Evolutionary conservation across 345 rosid genomes (phyloP), one percentile per base, ranked within the genome.

Genomic region (Lumnitzera racemosa): DNA sequence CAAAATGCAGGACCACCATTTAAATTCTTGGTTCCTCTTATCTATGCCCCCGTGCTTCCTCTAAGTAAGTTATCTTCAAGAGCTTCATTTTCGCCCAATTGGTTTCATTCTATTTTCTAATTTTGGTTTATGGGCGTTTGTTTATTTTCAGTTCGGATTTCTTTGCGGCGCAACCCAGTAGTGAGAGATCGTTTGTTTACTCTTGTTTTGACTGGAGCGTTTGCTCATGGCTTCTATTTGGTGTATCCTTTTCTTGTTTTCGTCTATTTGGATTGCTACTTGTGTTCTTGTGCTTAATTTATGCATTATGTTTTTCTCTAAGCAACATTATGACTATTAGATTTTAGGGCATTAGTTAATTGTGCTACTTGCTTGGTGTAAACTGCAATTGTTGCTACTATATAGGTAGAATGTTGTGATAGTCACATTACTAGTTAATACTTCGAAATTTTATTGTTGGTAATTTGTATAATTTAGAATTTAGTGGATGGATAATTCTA

Each of bases 1-100:
- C 79, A 64, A 59, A 79, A 67, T 14, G 58, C 20, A 55, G 77
- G 83, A 64, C 65, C 95, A 3, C 89, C 84, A 2, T 74, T 81
- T 76, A 94, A 88, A 78, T 94, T 83, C 81, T 62, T 88, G 64
- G 69, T 88, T 20, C 99, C 96, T 69, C 88, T 88, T 11, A 52
- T 90, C 11, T 94, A 94, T 64, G 99, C 97, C 12, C 99, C 97
- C 48, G 76, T 72, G 72, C 99, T 90, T 64, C 99, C 99, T 69
- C 77, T 94, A 47, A 83, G 95, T 87, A 74, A 63, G 88, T 49
- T 7, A 15, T 46, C 13, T 53, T 17, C 15, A n/a, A 16, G 11
- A 8, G 57, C 27, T 71, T 11, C 56, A 27, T 9, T 49, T 59
- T n/a, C 16, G 3, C 31, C 7, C 31, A 61, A 43, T 17, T 53